A percentile compares a stretch with the other conserved stretches of the same genome.
These are phyloP conservation scores for Lobosporangium transversale DNA, from an alignment of 192 early-diverging fungal genomes.

Conservation along the genomic window DNA sequence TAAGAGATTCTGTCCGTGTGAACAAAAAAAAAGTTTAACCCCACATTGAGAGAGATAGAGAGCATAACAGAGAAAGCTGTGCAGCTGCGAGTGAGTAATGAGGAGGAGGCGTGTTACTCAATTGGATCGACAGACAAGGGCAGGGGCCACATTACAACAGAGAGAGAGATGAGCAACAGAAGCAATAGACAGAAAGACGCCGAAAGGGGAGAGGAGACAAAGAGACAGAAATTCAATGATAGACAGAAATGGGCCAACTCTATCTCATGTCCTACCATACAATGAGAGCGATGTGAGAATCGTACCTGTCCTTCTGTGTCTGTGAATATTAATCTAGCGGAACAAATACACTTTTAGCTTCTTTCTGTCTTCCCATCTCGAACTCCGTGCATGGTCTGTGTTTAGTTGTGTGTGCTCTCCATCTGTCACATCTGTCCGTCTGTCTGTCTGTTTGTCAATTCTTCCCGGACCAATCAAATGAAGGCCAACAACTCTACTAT, in stretches of 20 bases:
- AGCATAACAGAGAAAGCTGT: conserved; percentile 4
- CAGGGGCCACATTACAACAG: not conserved
- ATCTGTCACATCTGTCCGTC: not conserved
- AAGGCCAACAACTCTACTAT: too few species aligned
- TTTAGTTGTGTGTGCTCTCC: too few species aligned
- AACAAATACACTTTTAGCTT: too few species aligned
- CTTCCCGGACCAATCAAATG: too few species aligned
- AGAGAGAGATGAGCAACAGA: not conserved
- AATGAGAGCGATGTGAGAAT: not conserved
- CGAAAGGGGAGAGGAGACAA: conserved; percentile 7
- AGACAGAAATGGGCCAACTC: conserved; percentile 10
- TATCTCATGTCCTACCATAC: not conserved
- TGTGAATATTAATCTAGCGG: not conserved
- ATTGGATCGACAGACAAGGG: not conserved
- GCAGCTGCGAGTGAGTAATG: not conserved
- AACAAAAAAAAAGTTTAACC: too few species aligned
- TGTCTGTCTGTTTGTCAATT: not conserved
- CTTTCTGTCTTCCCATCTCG: too few species aligned
- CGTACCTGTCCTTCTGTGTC: too few species aligned
- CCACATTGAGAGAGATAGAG: not conserved
- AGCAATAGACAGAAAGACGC: not conserved
- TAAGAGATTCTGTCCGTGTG: too few species aligned
- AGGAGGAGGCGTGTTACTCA: not conserved
- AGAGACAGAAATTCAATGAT: conserved; percentile 14
- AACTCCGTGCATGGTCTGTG: too few species aligned